Base-by-base conservation (phyloP, 148 eudicot species). In the Fagopyrum esculentum region DNA sequence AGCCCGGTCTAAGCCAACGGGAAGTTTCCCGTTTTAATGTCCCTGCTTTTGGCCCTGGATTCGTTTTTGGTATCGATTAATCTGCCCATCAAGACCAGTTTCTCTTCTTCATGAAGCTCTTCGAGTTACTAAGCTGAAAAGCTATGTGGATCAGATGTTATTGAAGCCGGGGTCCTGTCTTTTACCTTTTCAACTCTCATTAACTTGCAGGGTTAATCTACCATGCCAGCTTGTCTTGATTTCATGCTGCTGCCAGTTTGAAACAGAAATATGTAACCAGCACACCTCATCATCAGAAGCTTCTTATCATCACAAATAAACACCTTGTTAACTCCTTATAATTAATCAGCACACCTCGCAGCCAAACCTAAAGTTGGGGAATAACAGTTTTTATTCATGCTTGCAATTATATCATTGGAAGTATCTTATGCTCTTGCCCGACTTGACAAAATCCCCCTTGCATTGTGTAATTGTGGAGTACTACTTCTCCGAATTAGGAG, bases 21-120 rank as follows among this genome's bases (percentile, higher is more conserved):
- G 97, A 93, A 81, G 95, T 93, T 2, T 91, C 91, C 76, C 97
- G 87, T 66, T 93, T 93, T 84, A 93, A 93, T 71, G 98, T 93
- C 15, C 26, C 26, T 22, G 26, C 26, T 22, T 22, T 22, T 22
- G 26, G 26, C 26, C 26, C 26, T 22, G 26, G 26, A 22, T 22
- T 22, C 26, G 26, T 22, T 22, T 22, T 22, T 22, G 0, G 26
- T 22, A 22, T 22, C 1, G 98, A 93, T 76, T 93, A 93, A 45
- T 80, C 91, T 0, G 59, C 91, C 0, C 83, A 97, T 66, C 93
- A 89, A 80, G 98, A 93, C 85, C 97, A 93, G 87, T 93, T 93
- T 74, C 84, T 95, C 72, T 93, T 93, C 85, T 93, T 93, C 76
- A 91, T 0, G 98, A 93, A 85, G 85, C 98, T 12, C 88, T 93